phyloP scores from a whole-genome alignment of 352 stramenopile species.

The Pythium guiyangense region DNA sequence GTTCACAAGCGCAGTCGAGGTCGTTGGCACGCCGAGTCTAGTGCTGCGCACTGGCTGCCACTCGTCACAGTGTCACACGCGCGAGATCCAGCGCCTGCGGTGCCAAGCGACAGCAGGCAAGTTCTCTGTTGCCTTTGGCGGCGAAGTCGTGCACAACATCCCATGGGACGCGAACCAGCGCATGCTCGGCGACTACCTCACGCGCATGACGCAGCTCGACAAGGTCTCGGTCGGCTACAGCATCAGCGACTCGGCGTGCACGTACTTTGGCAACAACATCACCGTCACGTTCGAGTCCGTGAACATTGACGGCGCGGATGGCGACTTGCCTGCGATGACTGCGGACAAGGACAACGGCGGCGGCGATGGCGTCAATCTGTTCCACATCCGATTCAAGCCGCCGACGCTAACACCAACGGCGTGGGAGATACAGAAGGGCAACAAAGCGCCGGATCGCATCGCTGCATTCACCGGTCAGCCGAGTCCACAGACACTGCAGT shows the following conservation, averaged over 20 bases:
- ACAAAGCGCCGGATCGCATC: conserved; percentile 27
- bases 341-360: conserved; percentile 38
- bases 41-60: conserved; percentile 56
- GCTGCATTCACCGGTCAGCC: conserved; percentile 28
- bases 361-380: conserved; percentile 35
- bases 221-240: conserved; percentile 52
- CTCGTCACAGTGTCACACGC: conserved; percentile 33
- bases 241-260: conserved; percentile 55
- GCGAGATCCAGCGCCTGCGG: conserved; percentile 57
- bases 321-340: conserved; percentile 59
- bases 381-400: conserved; percentile 42
- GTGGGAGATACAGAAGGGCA: conserved; percentile 66
- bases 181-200: conserved; percentile 41
- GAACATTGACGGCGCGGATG: conserved; percentile 57
- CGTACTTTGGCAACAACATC: conserved; percentile 81
- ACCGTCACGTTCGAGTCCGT: conserved; percentile 73
- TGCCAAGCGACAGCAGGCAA: conserved; percentile 61
- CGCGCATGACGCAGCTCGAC: conserved; percentile 62
- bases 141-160: conserved; percentile 56
- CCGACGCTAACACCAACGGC: conserved; percentile 37
- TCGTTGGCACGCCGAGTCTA: conserved; percentile 44
- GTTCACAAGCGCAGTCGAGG: conserved; percentile 64
- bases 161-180: conserved; percentile 48
- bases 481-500: conserved; percentile 40
- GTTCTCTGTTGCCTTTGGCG: conserved; percentile 55